Evolutionary conservation across 177 flowering plant genomes (phyloP).

Genomic region (Tripterygium wilfordii): DNA sequence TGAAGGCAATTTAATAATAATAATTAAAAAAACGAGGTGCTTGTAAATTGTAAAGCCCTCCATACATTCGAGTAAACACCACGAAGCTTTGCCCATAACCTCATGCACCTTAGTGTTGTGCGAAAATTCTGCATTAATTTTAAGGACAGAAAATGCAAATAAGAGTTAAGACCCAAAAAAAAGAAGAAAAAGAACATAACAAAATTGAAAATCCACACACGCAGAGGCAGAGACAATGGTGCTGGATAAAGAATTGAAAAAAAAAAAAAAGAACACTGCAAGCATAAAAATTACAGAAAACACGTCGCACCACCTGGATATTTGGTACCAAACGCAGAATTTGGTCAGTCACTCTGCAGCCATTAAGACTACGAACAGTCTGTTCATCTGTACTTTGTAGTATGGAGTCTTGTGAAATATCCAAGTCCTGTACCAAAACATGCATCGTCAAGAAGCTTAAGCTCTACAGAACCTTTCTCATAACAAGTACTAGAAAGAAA

Average conservation of each 20-base stretch:
- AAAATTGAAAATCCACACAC: not conserved
- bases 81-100: conserved; percentile 94
- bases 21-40: not conserved
- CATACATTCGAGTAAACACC: conserved; percentile 96
- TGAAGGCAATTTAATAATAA: not conserved
- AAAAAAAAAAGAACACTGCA: not conserved
- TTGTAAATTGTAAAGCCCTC: not conserved
- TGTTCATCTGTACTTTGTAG: conserved; percentile 84
- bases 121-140: conserved; percentile 73
- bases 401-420: conserved; percentile 81
- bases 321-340: conserved; percentile 89
- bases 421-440: conserved; percentile 62
- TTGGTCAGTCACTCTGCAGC: conserved; percentile 93
- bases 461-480: no score
- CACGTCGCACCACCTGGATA: conserved; percentile 53
- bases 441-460: no score
- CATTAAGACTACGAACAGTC: conserved; percentile 97
- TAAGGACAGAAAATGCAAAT: conserved; percentile 6
- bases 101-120: conserved; percentile 88
- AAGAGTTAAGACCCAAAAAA: not conserved
- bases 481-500: no score
- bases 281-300: not conserved
- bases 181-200: not conserved
- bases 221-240: not conserved
- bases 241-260: not conserved